Percentiles rank a stretch among this genome's conserved stretches.
Conservation (phyloP, 2,329 filamentous ascomycete genomes). For the Fusarium miscanthi region DNA sequence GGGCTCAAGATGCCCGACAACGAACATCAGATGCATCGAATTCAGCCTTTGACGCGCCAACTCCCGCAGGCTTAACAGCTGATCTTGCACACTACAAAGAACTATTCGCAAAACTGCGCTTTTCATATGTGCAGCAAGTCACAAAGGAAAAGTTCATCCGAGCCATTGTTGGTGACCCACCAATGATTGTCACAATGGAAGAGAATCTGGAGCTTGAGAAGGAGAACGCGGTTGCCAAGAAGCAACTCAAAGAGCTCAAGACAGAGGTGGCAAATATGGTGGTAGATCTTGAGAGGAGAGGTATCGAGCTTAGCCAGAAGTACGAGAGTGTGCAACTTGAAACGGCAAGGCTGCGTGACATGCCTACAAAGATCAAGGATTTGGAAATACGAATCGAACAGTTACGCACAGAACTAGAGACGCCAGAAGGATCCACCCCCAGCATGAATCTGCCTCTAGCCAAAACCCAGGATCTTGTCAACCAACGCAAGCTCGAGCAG, state of each 20-base stretch:
- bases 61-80: slow-evolving; percentile 80
- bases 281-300: slow-evolving; percentile 74
- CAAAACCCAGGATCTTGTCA: slow-evolving; percentile 66
- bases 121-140: slow-evolving; percentile 97
- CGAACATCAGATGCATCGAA: slow-evolving; percentile 79
- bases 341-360: slow-evolving; percentile 59
- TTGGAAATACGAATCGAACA: slow-evolving; percentile 61
- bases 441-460: slow-evolving; percentile 67
- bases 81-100: slow-evolving; percentile 94
- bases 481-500: slow-evolving; percentile 61
- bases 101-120: slow-evolving; percentile 94
- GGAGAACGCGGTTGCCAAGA: slow-evolving; percentile 76
- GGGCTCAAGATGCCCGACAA: slow-evolving; percentile 53
- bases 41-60: slow-evolving; percentile 72
- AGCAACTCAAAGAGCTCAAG: slow-evolving; percentile 82
- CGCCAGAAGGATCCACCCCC: slow-evolving; percentile 49
- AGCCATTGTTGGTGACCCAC: slow-evolving; percentile 90
- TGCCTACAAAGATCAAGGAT: slow-evolving; percentile 62
- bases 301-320: slow-evolving; percentile 65
- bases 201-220: slow-evolving; percentile 84
- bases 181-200: slow-evolving; percentile 81
- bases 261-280: slow-evolving; percentile 80
- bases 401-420: slow-evolving; percentile 56
- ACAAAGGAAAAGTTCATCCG: slow-evolving; percentile 98
- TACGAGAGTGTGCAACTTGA: slow-evolving; percentile 64